A percentile compares a stretch with the other conserved stretches of the same genome.
Conservation (phyloP, 2,329 filamentous ascomycete species). For the Leptographium radiaticola region DNA sequence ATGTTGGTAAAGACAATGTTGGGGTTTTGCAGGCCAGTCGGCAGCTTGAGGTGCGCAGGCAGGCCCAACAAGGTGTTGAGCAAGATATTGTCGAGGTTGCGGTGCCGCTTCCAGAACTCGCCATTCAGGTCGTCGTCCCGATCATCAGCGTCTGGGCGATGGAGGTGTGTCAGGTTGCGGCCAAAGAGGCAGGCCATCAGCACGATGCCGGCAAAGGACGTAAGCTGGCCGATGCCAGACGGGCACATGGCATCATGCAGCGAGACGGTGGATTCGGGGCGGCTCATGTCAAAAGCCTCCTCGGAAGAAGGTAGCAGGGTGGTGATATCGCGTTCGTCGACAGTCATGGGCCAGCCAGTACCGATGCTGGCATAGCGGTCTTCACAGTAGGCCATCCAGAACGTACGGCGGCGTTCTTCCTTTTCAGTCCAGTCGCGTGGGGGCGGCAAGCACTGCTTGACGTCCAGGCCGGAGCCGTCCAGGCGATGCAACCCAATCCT, state of each 20-base stretch:
- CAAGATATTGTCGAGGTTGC: conserved; percentile 77
- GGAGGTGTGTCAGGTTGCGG: conserved; percentile 79
- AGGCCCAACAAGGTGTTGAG: conserved; percentile 75
- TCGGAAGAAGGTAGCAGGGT: conserved; percentile 77
- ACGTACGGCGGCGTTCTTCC: conserved; percentile 82
- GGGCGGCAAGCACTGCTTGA: conserved; percentile 80
- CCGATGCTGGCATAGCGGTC: conserved; percentile 93
- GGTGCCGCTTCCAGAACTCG: conserved; percentile 90
- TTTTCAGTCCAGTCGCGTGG: conserved; percentile 88
- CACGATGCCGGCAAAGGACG: conserved; percentile 66
- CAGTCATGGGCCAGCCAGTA: conserved; percentile 90
- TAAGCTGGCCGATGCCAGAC: conserved; percentile 59
- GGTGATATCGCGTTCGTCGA: conserved; percentile 84
- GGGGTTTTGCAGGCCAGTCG: conserved; percentile 58
- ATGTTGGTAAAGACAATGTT: conserved; percentile 93
- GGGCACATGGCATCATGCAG: conserved; percentile 58
- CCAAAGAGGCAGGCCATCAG: conserved; percentile 85
- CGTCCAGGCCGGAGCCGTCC: conserved; percentile 70
- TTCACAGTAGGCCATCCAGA: conserved; percentile 86
- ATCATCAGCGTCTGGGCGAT: conserved; percentile 71
- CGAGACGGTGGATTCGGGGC: conserved; percentile 56
- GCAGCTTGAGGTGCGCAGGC: conserved; percentile 69
- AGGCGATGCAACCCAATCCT: conserved; percentile 89
- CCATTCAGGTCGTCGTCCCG: conserved; percentile 80
- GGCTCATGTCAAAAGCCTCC: conserved; percentile 71